phyloP scores from a whole-genome alignment of 345 rosid species.

The Eucalyptus tenuipes region DNA sequence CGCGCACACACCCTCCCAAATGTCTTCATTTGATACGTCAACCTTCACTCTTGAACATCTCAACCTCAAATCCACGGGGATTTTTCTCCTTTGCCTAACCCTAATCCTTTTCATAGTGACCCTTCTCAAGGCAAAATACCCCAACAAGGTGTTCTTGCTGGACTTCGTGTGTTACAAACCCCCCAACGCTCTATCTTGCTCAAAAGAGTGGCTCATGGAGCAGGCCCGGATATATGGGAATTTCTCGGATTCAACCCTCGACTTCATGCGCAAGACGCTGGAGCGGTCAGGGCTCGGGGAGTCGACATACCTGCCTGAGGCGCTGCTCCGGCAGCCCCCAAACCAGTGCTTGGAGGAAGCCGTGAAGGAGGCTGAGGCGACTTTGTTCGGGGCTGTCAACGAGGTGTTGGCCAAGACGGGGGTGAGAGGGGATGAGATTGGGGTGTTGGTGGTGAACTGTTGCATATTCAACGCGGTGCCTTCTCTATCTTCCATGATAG shows the following conservation, averaged over 20 bases:
- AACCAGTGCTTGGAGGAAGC: not conserved
- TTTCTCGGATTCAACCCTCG: not conserved
- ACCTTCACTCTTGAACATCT: not conserved
- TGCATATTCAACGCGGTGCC: not conserved
- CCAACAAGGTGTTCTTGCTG: not conserved
- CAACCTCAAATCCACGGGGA: not conserved
- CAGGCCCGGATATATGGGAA: not conserved
- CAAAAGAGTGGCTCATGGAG: not conserved
- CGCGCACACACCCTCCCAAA: not conserved
- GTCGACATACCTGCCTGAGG: not conserved
- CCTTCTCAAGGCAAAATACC: not conserved
- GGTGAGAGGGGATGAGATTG: not conserved
- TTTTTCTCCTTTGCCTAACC: not conserved
- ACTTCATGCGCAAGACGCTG: not conserved
- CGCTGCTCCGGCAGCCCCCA: not conserved
- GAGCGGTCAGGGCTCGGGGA: constrained; percentile 1
- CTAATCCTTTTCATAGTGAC: not conserved
- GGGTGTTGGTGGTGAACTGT: not conserved
- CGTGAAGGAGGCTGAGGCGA: not conserved
- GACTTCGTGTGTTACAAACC: not conserved
- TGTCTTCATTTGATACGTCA: not conserved
- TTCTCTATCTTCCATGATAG: constrained; percentile 6
- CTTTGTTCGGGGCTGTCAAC: not conserved
- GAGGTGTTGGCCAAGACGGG: not conserved
- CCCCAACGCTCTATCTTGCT: not conserved